phyloP scores from a whole-genome alignment of 768 basidiomycete genomes.

The Zangia roseola region DNA sequence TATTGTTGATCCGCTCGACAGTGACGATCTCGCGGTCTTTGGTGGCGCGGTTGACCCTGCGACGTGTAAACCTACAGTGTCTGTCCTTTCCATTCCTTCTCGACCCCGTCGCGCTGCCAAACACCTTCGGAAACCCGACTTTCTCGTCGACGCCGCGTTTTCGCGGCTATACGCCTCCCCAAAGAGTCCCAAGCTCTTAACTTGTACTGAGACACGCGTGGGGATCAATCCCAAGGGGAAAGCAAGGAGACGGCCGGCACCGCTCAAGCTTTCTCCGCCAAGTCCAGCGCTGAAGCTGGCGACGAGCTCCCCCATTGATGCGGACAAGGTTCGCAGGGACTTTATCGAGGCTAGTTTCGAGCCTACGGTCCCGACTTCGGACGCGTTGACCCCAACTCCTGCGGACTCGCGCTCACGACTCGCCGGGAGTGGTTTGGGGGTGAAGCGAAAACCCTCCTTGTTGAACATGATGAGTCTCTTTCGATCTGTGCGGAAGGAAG shows the following conservation, averaged over 20 bases:
- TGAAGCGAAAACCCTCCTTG: slow-evolving; percentile 24
- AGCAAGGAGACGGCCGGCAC: slow-evolving; percentile 41
- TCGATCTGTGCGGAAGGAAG: slow-evolving; percentile 26
- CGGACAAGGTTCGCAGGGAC: slow-evolving; percentile 34
- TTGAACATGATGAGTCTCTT: slow-evolving; percentile 33
- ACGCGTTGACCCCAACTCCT: neutral
- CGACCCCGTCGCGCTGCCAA: slow-evolving; percentile 36
- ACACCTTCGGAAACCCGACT: slow-evolving; percentile 38
- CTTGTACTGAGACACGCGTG: slow-evolving; percentile 7
- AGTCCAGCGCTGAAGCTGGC: slow-evolving; percentile 32
- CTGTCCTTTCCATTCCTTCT: slow-evolving; percentile 37
- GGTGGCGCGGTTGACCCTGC: slow-evolving; percentile 26
- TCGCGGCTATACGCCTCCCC: slow-evolving; percentile 6
- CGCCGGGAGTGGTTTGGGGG: slow-evolving; percentile 1
- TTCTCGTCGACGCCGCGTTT: slow-evolving; percentile 34
- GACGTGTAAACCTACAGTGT: slow-evolving; percentile 31
- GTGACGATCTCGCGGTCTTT: slow-evolving; percentile 37
- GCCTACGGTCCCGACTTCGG: slow-evolving; percentile 18
- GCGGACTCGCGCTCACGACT: neutral
- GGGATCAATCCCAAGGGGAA: slow-evolving; percentile 24
- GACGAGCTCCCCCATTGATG: slow-evolving; percentile 37
- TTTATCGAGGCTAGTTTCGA: slow-evolving; percentile 47
- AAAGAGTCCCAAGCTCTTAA: slow-evolving; percentile 14
- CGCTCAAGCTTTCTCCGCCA: slow-evolving; percentile 38
- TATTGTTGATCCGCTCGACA: slow-evolving; percentile 37